Conservation (phyloP, 768 basidiomycete species). For the Lactarius deliciosus region DNA sequence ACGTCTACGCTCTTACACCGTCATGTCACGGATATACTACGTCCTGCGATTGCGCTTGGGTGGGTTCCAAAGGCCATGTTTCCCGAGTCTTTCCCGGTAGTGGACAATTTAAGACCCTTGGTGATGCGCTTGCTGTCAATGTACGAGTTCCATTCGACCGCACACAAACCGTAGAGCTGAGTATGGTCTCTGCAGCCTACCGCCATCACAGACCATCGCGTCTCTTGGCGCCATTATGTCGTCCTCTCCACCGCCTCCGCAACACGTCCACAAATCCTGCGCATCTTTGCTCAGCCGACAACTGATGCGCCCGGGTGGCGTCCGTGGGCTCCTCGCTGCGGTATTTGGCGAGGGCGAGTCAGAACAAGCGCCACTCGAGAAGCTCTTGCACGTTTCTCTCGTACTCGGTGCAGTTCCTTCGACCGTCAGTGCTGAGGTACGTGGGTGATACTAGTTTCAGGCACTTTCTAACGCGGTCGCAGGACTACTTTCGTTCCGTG, state of each 20-base stretch:
- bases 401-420: conserved; percentile 65
- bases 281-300: conserved; percentile 67
- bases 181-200: conserved; percentile 46
- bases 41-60: conserved; percentile 60
- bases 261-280: conserved; percentile 59
- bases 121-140: conserved; percentile 58
- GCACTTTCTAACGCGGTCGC: conserved; percentile 9
- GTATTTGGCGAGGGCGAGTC: conserved; percentile 65
- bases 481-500: conserved; percentile 64
- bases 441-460: conserved; percentile 24
- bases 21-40: conserved; percentile 59
- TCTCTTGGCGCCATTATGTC: conserved; percentile 50
- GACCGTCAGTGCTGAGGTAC: conserved; percentile 53
- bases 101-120: conserved; percentile 50
- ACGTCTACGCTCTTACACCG: conserved; percentile 55
- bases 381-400: conserved; percentile 68
- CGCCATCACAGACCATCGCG: conserved; percentile 63
- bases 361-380: conserved; percentile 59
- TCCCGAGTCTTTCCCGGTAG: conserved; percentile 39
- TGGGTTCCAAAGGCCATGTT: conserved; percentile 65
- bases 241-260: conserved; percentile 48
- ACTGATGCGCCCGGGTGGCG: conserved; percentile 66
- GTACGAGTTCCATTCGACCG: conserved; percentile 44
- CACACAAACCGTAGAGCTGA: neutral
- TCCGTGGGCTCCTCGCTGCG: conserved; percentile 65